phyloP scores from a whole-genome alignment of 768 basidiomycete species.

The Pisolithus sp. region DNA sequence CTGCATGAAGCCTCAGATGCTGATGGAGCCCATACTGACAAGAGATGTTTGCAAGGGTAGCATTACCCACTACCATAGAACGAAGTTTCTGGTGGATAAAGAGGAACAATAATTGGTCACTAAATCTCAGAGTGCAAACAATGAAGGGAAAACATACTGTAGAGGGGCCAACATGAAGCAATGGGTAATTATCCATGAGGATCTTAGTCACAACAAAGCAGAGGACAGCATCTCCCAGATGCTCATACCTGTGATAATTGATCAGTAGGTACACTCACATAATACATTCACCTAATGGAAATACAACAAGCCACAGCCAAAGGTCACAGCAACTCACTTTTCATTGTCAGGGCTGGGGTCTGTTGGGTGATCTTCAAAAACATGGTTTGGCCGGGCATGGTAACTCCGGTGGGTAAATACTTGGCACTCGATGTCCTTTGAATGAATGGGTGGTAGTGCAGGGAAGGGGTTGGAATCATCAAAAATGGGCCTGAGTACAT shows the following conservation, averaged over 20 bases:
- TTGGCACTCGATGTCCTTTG: slow-evolving; percentile 39
- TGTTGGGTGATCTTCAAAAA: slow-evolving; percentile 67
- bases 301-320: background rate
- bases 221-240: slow-evolving; percentile 71
- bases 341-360: slow-evolving; percentile 82
- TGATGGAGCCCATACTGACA: slow-evolving; percentile 59
- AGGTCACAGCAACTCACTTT: slow-evolving; percentile 39
- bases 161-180: slow-evolving; percentile 69
- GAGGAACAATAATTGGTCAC: background rate
- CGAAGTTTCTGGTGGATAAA: slow-evolving; percentile 58
- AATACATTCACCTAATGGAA: too few species aligned
- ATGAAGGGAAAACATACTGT: slow-evolving; percentile 41
- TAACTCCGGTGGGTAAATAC: slow-evolving; percentile 76
- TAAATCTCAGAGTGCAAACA: background rate
- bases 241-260: slow-evolving; percentile 49
- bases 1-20: slow-evolving; percentile 56
- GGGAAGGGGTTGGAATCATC: slow-evolving; percentile 36
- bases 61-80: slow-evolving; percentile 67
- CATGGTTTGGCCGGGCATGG: slow-evolving; percentile 60
- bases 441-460: slow-evolving; percentile 49
- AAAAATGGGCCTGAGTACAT: slow-evolving; percentile 25
- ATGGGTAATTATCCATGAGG: slow-evolving; percentile 57
- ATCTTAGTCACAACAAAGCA: slow-evolving; percentile 60
- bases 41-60: slow-evolving; percentile 66
- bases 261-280: background rate